Evolutionary conservation across 805 yeast genomes (phyloP).

Genomic region (Candida ipomoeae): DNA sequence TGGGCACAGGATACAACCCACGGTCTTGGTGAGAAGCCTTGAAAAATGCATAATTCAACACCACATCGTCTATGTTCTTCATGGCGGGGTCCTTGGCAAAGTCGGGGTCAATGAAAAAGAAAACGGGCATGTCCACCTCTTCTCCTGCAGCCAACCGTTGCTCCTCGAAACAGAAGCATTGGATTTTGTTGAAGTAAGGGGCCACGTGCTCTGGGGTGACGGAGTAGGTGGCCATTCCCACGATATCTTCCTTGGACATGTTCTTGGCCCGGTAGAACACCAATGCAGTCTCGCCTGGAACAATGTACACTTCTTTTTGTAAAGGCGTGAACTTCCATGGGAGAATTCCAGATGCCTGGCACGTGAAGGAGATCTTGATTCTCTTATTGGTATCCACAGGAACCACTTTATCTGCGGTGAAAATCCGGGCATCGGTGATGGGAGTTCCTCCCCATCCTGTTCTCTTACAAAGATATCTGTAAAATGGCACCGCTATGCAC

Average conservation of each 20-base stretch:
- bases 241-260: constrained; percentile 77
- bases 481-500: constrained; percentile 89
- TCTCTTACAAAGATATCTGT: constrained; percentile 85
- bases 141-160: constrained; percentile 92
- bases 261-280: constrained; percentile 94
- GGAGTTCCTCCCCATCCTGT: constrained; percentile 98
- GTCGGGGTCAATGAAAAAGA: constrained; percentile 95
- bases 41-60: constrained; percentile 90
- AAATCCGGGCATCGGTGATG: constrained; percentile 72
- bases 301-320: constrained; percentile 85
- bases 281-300: constrained; percentile 96
- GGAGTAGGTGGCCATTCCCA: constrained; percentile 98
- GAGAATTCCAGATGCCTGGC: constrained; percentile 82
- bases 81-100: constrained; percentile 88
- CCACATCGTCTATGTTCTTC: constrained; percentile 86
- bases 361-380: constrained; percentile 80
- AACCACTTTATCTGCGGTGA: constrained; percentile 80
- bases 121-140: constrained; percentile 98
- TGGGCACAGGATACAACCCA: constrained; percentile 38
- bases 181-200: constrained; percentile 93
- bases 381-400: constrained; percentile 85
- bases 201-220: constrained; percentile 97
- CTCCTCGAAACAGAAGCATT: constrained; percentile 97
- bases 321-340: constrained; percentile 97
- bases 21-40: constrained; percentile 48